Evolutionary conservation across 371 early-diverging fungal genomes (phyloP), one percentile per base, ranked within the genome.

Genomic region (Mycotypha africana): DNA sequence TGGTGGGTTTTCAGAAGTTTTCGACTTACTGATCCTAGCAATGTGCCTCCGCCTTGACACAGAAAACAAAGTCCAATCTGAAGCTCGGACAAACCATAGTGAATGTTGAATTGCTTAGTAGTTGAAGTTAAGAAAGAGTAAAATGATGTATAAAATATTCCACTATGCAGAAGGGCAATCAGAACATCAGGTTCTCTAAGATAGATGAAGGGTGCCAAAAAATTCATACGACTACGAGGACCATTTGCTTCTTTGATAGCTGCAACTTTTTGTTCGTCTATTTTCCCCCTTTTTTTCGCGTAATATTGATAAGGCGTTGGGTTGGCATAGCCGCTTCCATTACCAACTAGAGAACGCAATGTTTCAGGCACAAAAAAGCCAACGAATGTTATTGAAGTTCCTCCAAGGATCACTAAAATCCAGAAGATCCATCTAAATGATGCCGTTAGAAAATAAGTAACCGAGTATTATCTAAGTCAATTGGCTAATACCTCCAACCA

Each of bases 331-430:
- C 62, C 53, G 9, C 65, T 59, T 8, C 71, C 67, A 37, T 67
- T 60, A 1, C 67, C 64, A 4, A 78, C 81, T 0, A 79, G 48
- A 1, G 73, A 58, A 7, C 78, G 73, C n/a, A 81, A 34, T 1
- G 70, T 70, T 38, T 70, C 70, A 1, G 60, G 66, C 0, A 65
- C 34, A n/a, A 53, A 58, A 16, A 65, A 51, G 3, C 45, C 37
- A 1, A 58, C 49, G 12, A 49, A 12, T 10, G 58, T 12, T 22
- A 57, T 51, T 19, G 51, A 37, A 14, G 42, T 11, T 12, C 41
- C 42, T 12, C 56, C 60, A 12, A 60, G 21, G 5, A 58, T 51
- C 4, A 53, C 26, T 16, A 67, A 19, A 10, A 64, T 24, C 70
- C 70, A 69, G 47, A 65, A 69, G 17, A 61, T 60, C 56, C 62